Evolutionary conservation across 2,329 filamentous ascomycete species (phyloP), one percentile per base, ranked within the genome.

Genomic region (Hypoxylon sp.): DNA sequence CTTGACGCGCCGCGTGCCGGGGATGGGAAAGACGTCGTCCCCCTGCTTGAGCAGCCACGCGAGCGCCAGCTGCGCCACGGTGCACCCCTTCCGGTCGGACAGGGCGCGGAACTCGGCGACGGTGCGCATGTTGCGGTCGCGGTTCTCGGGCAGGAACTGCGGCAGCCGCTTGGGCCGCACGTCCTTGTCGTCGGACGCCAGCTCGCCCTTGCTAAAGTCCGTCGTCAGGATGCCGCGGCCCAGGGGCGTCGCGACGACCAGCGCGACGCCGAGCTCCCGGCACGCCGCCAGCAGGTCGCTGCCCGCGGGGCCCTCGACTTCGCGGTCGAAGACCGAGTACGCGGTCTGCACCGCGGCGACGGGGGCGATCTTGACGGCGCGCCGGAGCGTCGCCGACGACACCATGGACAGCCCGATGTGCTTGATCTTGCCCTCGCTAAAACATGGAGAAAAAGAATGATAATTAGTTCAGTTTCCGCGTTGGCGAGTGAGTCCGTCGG

Each of bases 1-100:
- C 64, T 74, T 70, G 19, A 77, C 61, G 49, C 68, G 75, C 69
- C 75, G 79, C 0, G 77, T 79, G 1, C 77, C 78, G 7, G 74
- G 79, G 34, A 82, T 80, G 10, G 75, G 73, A n/a, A 79, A 65
- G 19, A 79, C 75, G 53, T 80, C 75, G 7, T 77, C 74, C 1
- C 82, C 84, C 61, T 85, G 82, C 22, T 78, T 75, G 48, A 81
- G 72, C 34, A 87, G 74, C 86, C 86, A 89, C 1, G 82, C 84
- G 26, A 89, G 71, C 1, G 83, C 84, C 22, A 89, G 75, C 75
- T 89, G 86, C 0, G 78, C 77, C 1, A 80, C 65, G 0, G 84
- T 85, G 59, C 78, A 80, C 0, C 79, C 79, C 68, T 77, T 75
- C 24, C 57, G 46, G 28, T 67, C 63, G 3, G 75, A 74, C 2